These are phyloP conservation scores for Backusella liffmaniae DNA, from an alignment of 192 early-diverging fungal genomes.

Conservation along the genomic window DNA sequence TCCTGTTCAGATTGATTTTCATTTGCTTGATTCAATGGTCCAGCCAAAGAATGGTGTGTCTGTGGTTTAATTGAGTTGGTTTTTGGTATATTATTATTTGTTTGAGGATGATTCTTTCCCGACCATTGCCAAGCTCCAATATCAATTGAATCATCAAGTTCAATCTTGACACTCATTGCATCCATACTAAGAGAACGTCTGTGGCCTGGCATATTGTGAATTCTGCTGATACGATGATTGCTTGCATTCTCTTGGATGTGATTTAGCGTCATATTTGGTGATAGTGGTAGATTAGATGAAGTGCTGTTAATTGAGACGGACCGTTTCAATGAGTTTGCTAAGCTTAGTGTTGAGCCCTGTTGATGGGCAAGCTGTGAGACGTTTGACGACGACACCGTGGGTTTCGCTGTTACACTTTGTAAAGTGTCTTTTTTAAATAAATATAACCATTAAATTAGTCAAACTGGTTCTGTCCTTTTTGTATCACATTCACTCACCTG, in stretches of 20 bases:
- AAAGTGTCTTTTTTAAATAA: background rate
- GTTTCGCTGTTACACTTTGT: background rate
- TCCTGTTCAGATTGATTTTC: background rate
- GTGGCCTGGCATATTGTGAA: background rate
- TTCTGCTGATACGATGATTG: background rate
- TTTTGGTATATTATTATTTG: background rate
- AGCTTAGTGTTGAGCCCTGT: background rate
- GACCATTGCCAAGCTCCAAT: background rate
- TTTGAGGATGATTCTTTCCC: background rate
- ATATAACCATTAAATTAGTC: background rate
- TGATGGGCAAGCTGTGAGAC: background rate
- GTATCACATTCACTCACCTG: background rate
- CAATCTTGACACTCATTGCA: background rate
- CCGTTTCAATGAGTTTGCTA: conserved; percentile 8
- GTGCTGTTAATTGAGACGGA: conserved; percentile 1
- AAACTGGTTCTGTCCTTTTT: background rate
- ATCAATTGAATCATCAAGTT: background rate
- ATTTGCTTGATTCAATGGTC: background rate
- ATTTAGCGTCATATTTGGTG: background rate
- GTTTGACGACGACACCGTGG: background rate
- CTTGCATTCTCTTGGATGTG: background rate
- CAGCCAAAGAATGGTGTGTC: background rate
- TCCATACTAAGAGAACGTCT: background rate
- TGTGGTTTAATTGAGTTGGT: background rate
- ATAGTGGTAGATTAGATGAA: background rate